These are phyloP conservation scores for Arthrinium puccinioides DNA, from an alignment of 2,329 filamentous ascomycete genomes.

Conservation along the genomic window DNA sequence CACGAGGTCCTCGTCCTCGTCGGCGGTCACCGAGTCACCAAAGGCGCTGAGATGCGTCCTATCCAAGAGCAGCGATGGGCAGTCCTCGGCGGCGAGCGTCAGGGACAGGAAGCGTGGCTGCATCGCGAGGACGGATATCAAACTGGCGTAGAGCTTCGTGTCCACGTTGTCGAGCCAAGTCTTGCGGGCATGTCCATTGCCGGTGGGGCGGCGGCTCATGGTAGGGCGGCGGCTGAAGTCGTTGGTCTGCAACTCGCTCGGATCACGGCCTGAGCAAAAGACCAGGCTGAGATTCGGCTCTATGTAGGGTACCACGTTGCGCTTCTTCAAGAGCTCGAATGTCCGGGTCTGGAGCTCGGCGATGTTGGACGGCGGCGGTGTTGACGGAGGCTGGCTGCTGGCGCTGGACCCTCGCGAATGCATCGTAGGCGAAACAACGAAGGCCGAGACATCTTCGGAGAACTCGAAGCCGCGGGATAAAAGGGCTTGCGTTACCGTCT, in stretches of 20 bases:
- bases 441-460: slow-evolving; percentile 62
- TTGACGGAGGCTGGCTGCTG: slow-evolving; percentile 45
- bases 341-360: slow-evolving; percentile 76
- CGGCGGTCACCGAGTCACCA: slow-evolving; percentile 68
- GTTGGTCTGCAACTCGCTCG: slow-evolving; percentile 25
- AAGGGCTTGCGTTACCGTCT: slow-evolving; percentile 69
- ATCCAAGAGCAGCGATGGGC: slow-evolving; percentile 67
- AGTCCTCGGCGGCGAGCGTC: slow-evolving; percentile 66
- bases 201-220: slow-evolving; percentile 28
- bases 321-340: slow-evolving; percentile 73
- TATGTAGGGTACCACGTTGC: slow-evolving; percentile 66
- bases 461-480: slow-evolving; percentile 79
- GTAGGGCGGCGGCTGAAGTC: slow-evolving; percentile 25
- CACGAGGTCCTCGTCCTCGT: slow-evolving; percentile 64
- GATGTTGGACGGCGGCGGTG: slow-evolving; percentile 70
- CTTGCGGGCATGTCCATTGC: slow-evolving; percentile 22
- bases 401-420: slow-evolving; percentile 25
- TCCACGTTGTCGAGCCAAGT: slow-evolving; percentile 56
- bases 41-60: slow-evolving; percentile 58
- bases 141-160: slow-evolving; percentile 54
- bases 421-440: slow-evolving; percentile 52
- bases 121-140: slow-evolving; percentile 52
- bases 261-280: slow-evolving; percentile 67
- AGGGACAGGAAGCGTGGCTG: slow-evolving; percentile 67
- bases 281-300: slow-evolving; percentile 64